phyloP scores from a whole-genome alignment of 495 filamentous ascomycete species.

The Rusavskia elegans region DNA sequence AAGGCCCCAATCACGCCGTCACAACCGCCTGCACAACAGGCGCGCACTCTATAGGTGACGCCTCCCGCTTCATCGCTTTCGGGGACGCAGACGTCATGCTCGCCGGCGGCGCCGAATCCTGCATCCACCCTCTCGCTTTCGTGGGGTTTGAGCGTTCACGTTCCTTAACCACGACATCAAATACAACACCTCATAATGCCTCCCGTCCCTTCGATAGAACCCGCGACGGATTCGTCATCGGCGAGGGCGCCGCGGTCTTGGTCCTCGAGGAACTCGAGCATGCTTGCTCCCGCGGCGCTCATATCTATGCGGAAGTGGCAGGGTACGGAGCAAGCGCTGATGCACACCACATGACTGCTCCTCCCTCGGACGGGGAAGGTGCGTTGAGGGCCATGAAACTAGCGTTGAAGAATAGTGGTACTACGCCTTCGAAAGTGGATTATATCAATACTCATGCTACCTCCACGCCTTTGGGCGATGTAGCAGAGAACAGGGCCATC shows the following conservation, averaged over 20 bases:
- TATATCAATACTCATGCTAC: constrained; percentile 97
- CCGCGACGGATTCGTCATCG: constrained; percentile 76
- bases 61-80: constrained; percentile 73
- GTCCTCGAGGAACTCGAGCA: constrained; percentile 79
- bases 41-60: constrained; percentile 86
- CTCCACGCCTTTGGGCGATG: constrained; percentile 69
- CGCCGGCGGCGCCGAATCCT: constrained; percentile 84
- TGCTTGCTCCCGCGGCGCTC: constrained; percentile 59
- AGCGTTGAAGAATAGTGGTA: constrained; percentile 55
- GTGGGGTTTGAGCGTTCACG: constrained; percentile 80
- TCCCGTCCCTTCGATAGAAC: constrained; percentile 81
- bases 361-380: constrained; percentile 63
- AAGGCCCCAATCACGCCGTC: constrained; percentile 77
- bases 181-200: constrained; percentile 52
- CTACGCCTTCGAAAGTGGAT: constrained; percentile 56
- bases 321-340: constrained; percentile 83
- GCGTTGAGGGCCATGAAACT: constrained; percentile 73
- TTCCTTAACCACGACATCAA: constrained; percentile 68
- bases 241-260: constrained; percentile 78
- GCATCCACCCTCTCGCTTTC: constrained; percentile 86
- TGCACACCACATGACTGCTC: constrained; percentile 85
- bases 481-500: constrained; percentile 77
- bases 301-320: constrained; percentile 75
- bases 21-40: constrained; percentile 94
- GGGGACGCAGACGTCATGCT: constrained; percentile 92